Percentiles rank a stretch among this genome's conserved stretches.
phyloP scores from a whole-genome alignment of 331 rosid genomes.

The Dryas integrifolia region DNA sequence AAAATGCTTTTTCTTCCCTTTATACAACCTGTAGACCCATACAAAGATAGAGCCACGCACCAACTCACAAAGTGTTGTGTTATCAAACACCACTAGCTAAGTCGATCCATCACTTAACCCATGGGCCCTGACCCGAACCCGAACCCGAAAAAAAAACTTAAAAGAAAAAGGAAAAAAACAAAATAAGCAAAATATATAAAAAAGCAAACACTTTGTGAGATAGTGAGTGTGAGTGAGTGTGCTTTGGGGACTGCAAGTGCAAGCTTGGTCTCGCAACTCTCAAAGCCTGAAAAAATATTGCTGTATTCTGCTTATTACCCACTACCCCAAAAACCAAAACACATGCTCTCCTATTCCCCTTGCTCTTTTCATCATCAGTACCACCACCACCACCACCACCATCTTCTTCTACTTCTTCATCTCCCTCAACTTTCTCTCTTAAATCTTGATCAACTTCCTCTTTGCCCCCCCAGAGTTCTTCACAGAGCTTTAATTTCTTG shows the following conservation, averaged over 20 bases:
- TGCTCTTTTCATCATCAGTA: constrained; percentile 46
- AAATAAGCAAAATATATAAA: constrained; percentile 19
- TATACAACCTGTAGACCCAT: constrained; percentile 57
- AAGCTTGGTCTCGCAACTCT: constrained; percentile 50
- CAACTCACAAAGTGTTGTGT: constrained; percentile 24
- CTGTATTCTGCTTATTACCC: constrained; percentile 38
- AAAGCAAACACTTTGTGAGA: constrained; percentile 11
- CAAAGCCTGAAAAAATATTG: constrained; percentile 47
- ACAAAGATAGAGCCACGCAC: constrained; percentile 46
- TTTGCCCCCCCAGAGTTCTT: no score
- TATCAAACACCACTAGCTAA: no score
- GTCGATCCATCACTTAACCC: no score
- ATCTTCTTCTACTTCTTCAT: constrained; percentile 15
- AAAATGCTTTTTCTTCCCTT: constrained; percentile 47
- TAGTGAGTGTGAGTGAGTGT: constrained; percentile 14
- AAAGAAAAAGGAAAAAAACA: constrained; percentile 39
- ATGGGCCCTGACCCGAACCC: no score
- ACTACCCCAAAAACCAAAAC: constrained; percentile 47
- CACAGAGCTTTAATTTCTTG: background rate
- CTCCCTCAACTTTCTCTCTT: constrained; percentile 13
- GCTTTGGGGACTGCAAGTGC: constrained; percentile 62
- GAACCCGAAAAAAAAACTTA: constrained; percentile 15
- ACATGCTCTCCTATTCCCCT: constrained; percentile 58
- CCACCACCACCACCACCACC: constrained; percentile 21
- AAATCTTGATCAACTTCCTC: background rate